These are phyloP conservation scores for Phytophthora uliginosa DNA, from an alignment of 352 stramenopile species.

Conservation along the genomic window DNA sequence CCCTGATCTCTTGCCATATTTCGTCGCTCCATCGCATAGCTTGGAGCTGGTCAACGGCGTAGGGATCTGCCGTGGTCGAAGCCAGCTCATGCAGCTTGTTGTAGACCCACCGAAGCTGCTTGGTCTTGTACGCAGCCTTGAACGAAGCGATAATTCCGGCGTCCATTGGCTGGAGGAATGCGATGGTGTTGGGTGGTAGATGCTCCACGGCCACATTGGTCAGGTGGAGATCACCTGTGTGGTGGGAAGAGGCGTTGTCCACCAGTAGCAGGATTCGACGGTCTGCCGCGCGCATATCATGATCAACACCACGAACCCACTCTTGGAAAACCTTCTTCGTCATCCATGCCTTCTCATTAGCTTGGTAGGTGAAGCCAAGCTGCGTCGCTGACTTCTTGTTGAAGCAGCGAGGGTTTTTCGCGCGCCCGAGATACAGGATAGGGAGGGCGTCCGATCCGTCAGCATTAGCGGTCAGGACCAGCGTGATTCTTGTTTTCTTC, in stretches of 20 bases:
- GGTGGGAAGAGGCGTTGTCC: background rate
- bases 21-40: background rate
- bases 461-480: background rate
- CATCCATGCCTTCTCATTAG: background rate
- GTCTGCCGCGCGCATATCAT: background rate
- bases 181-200: background rate
- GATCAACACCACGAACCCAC: background rate
- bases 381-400: background rate
- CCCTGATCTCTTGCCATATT: background rate
- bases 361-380: background rate
- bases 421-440: background rate
- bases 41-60: background rate
- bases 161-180: background rate
- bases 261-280: background rate
- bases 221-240: background rate
- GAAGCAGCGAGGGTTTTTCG: background rate
- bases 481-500: background rate
- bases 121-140: background rate
- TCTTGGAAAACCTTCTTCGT: background rate
- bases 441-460: background rate
- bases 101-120: background rate
- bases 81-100: background rate
- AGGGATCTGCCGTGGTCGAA: background rate
- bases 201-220: background rate
- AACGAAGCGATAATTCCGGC: background rate